phyloP scores from a whole-genome alignment of 257 asterid species.

The Asclepias syriaca region DNA sequence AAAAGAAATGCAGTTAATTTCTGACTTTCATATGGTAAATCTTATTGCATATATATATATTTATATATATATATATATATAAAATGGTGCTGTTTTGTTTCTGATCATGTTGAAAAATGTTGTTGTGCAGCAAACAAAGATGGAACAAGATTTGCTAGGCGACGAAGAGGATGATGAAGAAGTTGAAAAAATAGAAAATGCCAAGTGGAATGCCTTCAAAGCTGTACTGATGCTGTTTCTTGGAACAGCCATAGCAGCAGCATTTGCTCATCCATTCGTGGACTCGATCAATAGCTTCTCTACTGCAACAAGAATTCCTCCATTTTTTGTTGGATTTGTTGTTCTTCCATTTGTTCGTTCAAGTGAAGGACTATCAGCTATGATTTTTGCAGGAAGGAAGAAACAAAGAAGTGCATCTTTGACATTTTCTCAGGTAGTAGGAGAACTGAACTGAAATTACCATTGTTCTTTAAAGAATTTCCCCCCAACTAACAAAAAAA shows the following conservation, averaged over 20 bases:
- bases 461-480: too few relatives aligned
- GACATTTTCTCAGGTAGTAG: slow-evolving; percentile 16
- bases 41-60: too few relatives aligned
- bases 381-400: slow-evolving; percentile 8
- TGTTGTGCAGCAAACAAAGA: slow-evolving; percentile 7
- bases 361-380: slow-evolving; percentile 8
- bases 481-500: too few relatives aligned
- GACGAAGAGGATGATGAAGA: slow-evolving; percentile 11
- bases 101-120: not conserved
- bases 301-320: slow-evolving; percentile 7
- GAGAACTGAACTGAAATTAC: too few relatives aligned
- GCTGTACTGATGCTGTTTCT: slow-evolving; percentile 15
- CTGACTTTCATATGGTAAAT: slow-evolving; percentile 12
- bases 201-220: slow-evolving; percentile 8
- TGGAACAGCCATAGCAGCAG: slow-evolving; percentile 14
- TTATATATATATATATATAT: too few relatives aligned
- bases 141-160: slow-evolving; percentile 12
- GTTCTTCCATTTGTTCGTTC: slow-evolving; percentile 14
- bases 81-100: not conserved
- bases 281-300: slow-evolving; percentile 16
- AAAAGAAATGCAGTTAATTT: slow-evolving; percentile 8
- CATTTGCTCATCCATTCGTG: slow-evolving; percentile 16
- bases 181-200: slow-evolving; percentile 1
- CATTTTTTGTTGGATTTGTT: slow-evolving; percentile 14
- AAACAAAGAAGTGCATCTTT: slow-evolving; percentile 14